Percentiles rank a stretch among this genome's conserved stretches.
phyloP scores from a whole-genome alignment of 2,329 filamentous ascomycete species.

The Monosporascus sp. region DNA sequence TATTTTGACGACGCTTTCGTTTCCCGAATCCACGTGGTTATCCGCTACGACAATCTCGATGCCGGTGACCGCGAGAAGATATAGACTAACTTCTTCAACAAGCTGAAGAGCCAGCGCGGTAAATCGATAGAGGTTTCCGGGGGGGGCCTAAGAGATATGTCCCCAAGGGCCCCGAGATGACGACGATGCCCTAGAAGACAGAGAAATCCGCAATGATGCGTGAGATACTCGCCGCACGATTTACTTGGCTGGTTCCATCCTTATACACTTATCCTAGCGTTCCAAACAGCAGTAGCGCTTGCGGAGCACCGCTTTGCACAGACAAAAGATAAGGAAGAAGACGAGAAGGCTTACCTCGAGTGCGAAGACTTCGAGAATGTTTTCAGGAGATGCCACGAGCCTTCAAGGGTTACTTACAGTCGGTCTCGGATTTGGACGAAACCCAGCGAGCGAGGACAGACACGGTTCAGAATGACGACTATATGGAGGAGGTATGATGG shows the following conservation, averaged over 20 bases:
- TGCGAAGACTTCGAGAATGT: conserved; percentile 6
- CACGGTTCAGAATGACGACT: background rate
- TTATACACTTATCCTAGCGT: background rate
- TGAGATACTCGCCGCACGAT: background rate
- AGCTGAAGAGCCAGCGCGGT: conserved; percentile 3
- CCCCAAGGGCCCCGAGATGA: conserved; percentile 1
- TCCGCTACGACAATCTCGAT: conserved; percentile 19
- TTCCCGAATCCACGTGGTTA: conserved; percentile 23
- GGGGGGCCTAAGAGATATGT: conserved; percentile 4
- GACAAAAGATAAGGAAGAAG: conserved; percentile 1
- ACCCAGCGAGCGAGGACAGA: background rate
- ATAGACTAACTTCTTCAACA: conserved; percentile 16
- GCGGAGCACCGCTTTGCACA: conserved; percentile 4
- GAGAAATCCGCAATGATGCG: conserved; percentile 6
- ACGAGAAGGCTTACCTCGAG: conserved; percentile 1
- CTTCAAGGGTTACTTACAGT: conserved; percentile 4
- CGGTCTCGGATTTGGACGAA: background rate
- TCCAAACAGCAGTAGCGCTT: conserved; percentile 7
- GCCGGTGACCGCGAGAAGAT: conserved; percentile 11
- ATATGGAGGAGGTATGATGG: background rate
- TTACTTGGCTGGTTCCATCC: background rate
- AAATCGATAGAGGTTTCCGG: conserved; percentile 1
- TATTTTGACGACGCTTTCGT: conserved; percentile 32
- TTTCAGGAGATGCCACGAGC: conserved; percentile 2
- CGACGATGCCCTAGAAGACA: conserved; percentile 1